phyloP scores from a whole-genome alignment of 805 yeast genomes.

The Saturnispora ahearnii region DNA sequence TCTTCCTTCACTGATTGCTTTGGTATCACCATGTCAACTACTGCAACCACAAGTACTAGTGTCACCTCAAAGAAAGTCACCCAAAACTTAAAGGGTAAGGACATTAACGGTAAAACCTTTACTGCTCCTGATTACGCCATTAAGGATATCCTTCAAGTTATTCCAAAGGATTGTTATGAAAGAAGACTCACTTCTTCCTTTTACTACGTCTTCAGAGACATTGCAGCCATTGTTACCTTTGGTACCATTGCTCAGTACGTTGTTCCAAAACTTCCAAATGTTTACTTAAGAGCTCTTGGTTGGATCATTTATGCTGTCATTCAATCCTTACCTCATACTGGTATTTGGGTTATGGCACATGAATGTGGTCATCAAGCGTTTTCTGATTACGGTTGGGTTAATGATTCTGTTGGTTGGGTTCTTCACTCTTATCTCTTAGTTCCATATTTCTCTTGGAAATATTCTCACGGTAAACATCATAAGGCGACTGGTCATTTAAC shows the following conservation, averaged over 20 bases:
- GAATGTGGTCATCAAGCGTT: slow-evolving; percentile 91
- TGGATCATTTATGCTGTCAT: slow-evolving; percentile 50
- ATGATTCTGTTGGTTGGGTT: slow-evolving; percentile 77
- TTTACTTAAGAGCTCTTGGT: slow-evolving; percentile 38
- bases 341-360: slow-evolving; percentile 80
- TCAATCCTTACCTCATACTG: slow-evolving; percentile 65
- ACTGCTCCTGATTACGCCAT: slow-evolving; percentile 68
- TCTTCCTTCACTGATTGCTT: no score
- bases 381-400: slow-evolving; percentile 59
- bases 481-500: slow-evolving; percentile 80
- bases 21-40: slow-evolving; percentile 1
- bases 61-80: slow-evolving; percentile 29
- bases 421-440: slow-evolving; percentile 71
- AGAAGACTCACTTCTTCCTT: slow-evolving; percentile 47
- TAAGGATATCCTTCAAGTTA: slow-evolving; percentile 62
- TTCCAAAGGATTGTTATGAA: slow-evolving; percentile 69
- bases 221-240: slow-evolving; percentile 37
- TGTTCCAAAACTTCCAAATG: slow-evolving; percentile 42
- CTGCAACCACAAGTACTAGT: slow-evolving; percentile 13
- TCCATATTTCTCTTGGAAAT: slow-evolving; percentile 85
- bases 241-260: slow-evolving; percentile 46
- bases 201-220: slow-evolving; percentile 61
- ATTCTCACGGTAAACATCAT: slow-evolving; percentile 79
- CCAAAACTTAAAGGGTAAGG: slow-evolving; percentile 37
- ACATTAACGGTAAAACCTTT: slow-evolving; percentile 58